Evolutionary conservation across 371 early-diverging fungal genomes (phyloP).

Genomic region (Capniomyces stellatus): DNA sequence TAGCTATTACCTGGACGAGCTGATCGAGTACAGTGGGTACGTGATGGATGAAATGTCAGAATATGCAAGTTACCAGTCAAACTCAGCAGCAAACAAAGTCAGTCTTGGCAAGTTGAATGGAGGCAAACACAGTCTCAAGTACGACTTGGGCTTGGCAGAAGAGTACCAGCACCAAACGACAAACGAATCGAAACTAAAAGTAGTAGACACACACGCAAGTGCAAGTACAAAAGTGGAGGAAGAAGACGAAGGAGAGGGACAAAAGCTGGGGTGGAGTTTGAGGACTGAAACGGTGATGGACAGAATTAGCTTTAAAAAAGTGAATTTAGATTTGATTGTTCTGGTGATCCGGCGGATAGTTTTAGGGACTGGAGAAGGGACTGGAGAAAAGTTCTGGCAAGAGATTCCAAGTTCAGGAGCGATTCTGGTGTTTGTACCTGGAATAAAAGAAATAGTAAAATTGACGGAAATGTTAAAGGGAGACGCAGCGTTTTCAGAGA

Average conservation of each 20-base stretch:
- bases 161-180: too few relatives aligned
- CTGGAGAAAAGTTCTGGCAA: constrained; percentile 3
- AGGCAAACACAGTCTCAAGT: neutral
- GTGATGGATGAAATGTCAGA: constrained; percentile 7
- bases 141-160: too few relatives aligned
- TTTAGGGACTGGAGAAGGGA: neutral
- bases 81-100: constrained; percentile 5
- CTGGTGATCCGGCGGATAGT: constrained; percentile 5
- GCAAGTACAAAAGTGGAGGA: too few relatives aligned
- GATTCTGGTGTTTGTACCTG: constrained; percentile 74
- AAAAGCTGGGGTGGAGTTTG: too few relatives aligned
- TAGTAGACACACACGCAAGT: too few relatives aligned
- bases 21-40: constrained; percentile 25
- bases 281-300: neutral
- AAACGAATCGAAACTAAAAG: too few relatives aligned
- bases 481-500: neutral
- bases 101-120: neutral
- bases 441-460: constrained; percentile 54
- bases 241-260: too few relatives aligned
- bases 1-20: constrained; percentile 50
- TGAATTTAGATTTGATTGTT: constrained; percentile 11
- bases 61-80: constrained; percentile 1
- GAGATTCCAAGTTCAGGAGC: constrained; percentile 17
- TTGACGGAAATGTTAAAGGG: constrained; percentile 3
- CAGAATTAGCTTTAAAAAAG: constrained; percentile 7